These are phyloP conservation scores for Garcia nutans DNA, from an alignment of 345 rosid genomes.

Conservation along the genomic window DNA sequence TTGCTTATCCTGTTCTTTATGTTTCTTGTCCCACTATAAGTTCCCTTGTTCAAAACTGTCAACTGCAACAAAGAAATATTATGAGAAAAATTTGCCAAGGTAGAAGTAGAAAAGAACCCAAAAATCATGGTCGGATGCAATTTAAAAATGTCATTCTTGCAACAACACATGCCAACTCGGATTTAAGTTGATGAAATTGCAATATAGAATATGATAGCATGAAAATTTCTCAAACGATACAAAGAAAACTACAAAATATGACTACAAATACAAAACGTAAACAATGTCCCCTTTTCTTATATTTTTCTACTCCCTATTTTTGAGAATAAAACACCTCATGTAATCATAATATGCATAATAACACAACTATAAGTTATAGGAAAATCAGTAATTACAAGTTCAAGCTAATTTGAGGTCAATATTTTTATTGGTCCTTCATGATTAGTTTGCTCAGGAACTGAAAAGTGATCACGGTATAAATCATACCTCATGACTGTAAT, in stretches of 20 bases:
- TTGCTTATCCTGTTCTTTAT: constrained; percentile 53
- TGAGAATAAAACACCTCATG: background rate
- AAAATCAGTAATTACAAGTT: background rate
- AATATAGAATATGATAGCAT: background rate
- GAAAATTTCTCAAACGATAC: background rate
- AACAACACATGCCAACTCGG: background rate
- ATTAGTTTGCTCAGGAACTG: background rate
- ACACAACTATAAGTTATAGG: background rate
- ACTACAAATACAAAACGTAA: background rate
- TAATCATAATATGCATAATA: background rate
- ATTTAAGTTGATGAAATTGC: too few relatives aligned
- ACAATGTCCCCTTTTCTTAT: background rate
- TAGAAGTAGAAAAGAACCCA: background rate
- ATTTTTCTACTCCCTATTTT: background rate
- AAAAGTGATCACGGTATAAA: background rate
- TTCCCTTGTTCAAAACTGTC: constrained; percentile 56
- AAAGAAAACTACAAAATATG: background rate
- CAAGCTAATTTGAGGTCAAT: background rate
- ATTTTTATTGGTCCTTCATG: background rate
- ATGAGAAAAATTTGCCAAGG: background rate
- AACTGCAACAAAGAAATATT: constrained; percentile 43
- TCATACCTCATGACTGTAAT: background rate
- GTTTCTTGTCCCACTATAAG: constrained; percentile 25
- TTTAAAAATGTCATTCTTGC: background rate
- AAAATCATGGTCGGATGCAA: too few relatives aligned